phyloP scores from a whole-genome alignment of 768 basidiomycete genomes.

The Amanita pallidorosea region DNA sequence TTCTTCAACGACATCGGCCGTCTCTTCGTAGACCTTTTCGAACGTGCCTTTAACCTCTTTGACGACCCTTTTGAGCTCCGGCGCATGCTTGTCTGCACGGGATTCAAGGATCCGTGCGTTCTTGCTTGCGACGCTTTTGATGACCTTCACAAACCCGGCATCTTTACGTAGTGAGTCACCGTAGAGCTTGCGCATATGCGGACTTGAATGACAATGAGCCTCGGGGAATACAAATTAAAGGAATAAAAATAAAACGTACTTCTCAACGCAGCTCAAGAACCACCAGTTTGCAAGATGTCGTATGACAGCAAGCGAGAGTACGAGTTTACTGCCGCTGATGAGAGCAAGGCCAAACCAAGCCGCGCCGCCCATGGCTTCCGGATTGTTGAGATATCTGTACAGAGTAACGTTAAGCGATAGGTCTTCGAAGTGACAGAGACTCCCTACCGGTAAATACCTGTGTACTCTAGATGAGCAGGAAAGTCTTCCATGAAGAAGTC shows the following conservation, averaged over 20 bases:
- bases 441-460: slow-evolving; percentile 84
- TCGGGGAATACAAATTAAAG: not conserved
- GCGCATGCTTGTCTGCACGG: slow-evolving; percentile 71
- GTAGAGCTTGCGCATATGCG: slow-evolving; percentile 97
- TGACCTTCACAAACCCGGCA: slow-evolving; percentile 96
- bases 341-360: slow-evolving; percentile 90
- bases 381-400: slow-evolving; percentile 81
- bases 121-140: slow-evolving; percentile 84
- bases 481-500: slow-evolving; percentile 96
- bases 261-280: slow-evolving; percentile 89
- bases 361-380: slow-evolving; percentile 92
- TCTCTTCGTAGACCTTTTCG: slow-evolving; percentile 93
- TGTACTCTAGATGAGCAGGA: slow-evolving; percentile 84
- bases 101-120: slow-evolving; percentile 69
- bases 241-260: slow-evolving; percentile 39
- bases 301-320: slow-evolving; percentile 73
- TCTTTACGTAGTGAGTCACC: slow-evolving; percentile 90
- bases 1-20: slow-evolving; percentile 87
- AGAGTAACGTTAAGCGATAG: not conserved
- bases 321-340: slow-evolving; percentile 89
- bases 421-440: not conserved
- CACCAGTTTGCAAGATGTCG: slow-evolving; percentile 89
- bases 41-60: slow-evolving; percentile 90
- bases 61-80: slow-evolving; percentile 69
- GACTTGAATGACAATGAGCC: slow-evolving; percentile 34